These are phyloP conservation scores for Rhododendron molle DNA, from an alignment of 148 eudicot species.

Conservation along the genomic window DNA sequence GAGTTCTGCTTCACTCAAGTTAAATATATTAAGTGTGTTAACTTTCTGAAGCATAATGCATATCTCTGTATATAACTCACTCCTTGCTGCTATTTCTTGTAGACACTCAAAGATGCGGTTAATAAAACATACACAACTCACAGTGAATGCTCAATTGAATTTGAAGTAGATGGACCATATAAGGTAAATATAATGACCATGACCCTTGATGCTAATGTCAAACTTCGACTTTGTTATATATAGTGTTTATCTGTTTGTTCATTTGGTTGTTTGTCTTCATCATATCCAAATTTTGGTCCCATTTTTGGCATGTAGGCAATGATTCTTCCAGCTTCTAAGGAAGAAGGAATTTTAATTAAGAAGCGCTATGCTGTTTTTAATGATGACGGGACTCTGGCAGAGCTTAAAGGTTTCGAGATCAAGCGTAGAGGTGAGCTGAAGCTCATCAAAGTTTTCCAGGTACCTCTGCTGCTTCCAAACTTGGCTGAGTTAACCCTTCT, in stretches of 20 bases:
- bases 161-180: constrained; percentile 99
- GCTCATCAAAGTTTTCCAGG: constrained; percentile 99
- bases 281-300: constrained; percentile 8
- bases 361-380: constrained; percentile 99
- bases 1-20: constrained; percentile 6
- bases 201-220: not conserved
- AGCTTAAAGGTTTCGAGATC: constrained; percentile 98
- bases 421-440: constrained; percentile 99
- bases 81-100: constrained; percentile 22
- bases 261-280: not conserved
- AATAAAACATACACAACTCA: constrained; percentile 79
- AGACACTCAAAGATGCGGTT: constrained; percentile 85
- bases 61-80: not conserved
- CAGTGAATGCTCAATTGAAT: constrained; percentile 97
- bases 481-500: not conserved
- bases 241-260: not conserved
- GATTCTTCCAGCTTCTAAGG: constrained; percentile 98
- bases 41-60: not conserved
- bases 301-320: constrained; percentile 60
- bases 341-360: constrained; percentile 94
- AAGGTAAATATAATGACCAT: constrained; percentile 48
- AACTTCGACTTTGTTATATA: not conserved
- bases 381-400: constrained; percentile 98
- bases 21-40: constrained; percentile 5
- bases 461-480: constrained; percentile 22